These are phyloP conservation scores for Phytopythium oedochilum DNA, from an alignment of 352 stramenopile species.

Conservation along the genomic window DNA sequence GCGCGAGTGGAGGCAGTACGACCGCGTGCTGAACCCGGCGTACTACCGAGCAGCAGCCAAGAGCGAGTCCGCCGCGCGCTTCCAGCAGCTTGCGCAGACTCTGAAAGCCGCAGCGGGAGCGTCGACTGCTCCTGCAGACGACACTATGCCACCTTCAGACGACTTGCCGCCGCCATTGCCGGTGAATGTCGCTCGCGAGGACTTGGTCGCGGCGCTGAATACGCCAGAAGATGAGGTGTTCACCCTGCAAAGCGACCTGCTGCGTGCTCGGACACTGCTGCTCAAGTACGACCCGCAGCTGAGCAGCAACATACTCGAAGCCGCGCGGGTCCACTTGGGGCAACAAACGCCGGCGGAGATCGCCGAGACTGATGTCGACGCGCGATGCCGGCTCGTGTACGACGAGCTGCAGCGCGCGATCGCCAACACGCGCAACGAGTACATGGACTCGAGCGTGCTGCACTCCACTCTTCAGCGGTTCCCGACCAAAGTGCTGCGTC, in stretches of 20 bases:
- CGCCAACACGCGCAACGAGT: conserved; percentile 75
- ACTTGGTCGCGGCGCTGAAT: conserved; percentile 53
- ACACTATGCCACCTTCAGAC: not conserved
- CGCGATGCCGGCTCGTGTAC: conserved; percentile 83
- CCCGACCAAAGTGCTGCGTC: conserved; percentile 79
- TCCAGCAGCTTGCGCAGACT: conserved; percentile 34
- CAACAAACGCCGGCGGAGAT: conserved; percentile 20
- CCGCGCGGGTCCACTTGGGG: conserved; percentile 29
- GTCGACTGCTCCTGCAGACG: not conserved
- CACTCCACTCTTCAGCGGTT: conserved; percentile 90
- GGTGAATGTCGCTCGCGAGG: conserved; percentile 43
- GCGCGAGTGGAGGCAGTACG: conserved; percentile 62
- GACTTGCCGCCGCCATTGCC: conserved; percentile 19
- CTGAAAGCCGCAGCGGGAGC: not conserved
- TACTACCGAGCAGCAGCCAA: conserved; percentile 32
- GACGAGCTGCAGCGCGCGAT: conserved; percentile 88
- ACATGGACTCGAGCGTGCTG: conserved; percentile 88
- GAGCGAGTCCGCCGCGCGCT: conserved; percentile 18
- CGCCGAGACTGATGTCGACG: conserved; percentile 85
- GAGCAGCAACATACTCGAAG: conserved; percentile 43
- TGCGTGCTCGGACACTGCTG: conserved; percentile 54
- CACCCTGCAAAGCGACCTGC: conserved; percentile 50
- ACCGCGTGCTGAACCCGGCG: conserved; percentile 65
- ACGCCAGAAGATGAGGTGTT: conserved; percentile 71
- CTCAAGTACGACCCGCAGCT: conserved; percentile 64